These are phyloP conservation scores for Phallus indusiatus DNA, from an alignment of 768 basidiomycete species.

Conservation along the genomic window DNA sequence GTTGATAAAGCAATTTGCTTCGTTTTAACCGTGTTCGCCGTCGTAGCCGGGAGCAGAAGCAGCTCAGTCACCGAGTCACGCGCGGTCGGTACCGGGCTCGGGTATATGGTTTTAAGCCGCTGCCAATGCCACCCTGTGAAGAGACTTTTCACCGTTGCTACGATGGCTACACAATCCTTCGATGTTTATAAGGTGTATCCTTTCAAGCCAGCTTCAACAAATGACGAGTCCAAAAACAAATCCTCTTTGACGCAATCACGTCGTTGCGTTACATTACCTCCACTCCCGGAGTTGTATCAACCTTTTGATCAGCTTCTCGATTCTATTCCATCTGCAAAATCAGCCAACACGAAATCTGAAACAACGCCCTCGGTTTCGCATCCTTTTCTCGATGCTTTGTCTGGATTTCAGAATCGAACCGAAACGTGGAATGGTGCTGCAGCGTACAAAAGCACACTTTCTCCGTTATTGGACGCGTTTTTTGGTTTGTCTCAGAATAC, in stretches of 20 bases:
- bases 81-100: no score
- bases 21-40: no score
- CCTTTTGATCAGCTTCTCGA: conserved; percentile 40
- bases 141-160: no score
- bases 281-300: conserved; percentile 49
- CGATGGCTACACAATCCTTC: no score
- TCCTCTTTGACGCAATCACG: conserved; percentile 9
- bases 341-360: not conserved
- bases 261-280: conserved; percentile 36
- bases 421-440: conserved; percentile 43
- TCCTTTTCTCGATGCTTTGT: conserved; percentile 49
- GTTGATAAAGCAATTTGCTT: no score
- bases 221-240: not conserved
- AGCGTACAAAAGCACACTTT: conserved; percentile 42
- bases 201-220: not conserved
- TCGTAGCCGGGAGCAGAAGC: no score
- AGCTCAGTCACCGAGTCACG: no score
- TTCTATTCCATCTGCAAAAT: conserved; percentile 23
- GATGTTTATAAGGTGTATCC: no score
- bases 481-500: conserved; percentile 26
- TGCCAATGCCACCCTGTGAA: no score
- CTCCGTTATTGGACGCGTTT: conserved; percentile 50
- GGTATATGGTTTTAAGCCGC: no score
- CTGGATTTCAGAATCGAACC: conserved; percentile 31
- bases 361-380: conserved; percentile 21